Evolutionary conservation across 495 filamentous ascomycete genomes (phyloP).

Genomic region (Melanomma pulvis-pyrius): DNA sequence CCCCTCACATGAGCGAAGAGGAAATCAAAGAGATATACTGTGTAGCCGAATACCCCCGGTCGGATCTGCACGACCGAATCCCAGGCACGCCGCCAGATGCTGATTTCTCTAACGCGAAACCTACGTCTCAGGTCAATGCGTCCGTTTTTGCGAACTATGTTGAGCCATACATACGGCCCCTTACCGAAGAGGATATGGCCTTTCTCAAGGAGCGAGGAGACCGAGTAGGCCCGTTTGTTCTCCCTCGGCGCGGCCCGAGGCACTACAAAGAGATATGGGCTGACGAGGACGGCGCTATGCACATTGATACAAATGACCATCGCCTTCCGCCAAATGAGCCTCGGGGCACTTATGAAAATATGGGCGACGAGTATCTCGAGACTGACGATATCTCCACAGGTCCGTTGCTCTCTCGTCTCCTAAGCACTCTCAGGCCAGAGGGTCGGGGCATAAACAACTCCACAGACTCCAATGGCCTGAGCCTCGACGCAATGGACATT

Average conservation of each 20-base stretch:
- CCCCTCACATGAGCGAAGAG: conserved; percentile 73
- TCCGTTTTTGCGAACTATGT: conserved; percentile 85
- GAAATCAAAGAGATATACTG: conserved; percentile 84
- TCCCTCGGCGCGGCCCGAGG: conserved; percentile 80
- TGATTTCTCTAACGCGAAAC: conserved; percentile 93
- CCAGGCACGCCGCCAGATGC: conserved; percentile 87
- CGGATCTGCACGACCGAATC: conserved; percentile 79
- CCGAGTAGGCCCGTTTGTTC: conserved; percentile 76
- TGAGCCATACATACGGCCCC: conserved; percentile 86
- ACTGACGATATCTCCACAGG: conserved; percentile 90
- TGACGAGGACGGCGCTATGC: conserved; percentile 82
- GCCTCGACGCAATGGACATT: conserved; percentile 56
- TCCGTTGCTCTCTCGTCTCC: conserved; percentile 79
- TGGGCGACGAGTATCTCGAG: conserved; percentile 82
- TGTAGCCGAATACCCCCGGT: conserved; percentile 77
- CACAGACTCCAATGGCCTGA: conserved; percentile 54
- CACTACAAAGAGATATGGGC: conserved; percentile 90
- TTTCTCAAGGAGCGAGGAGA: conserved; percentile 92
- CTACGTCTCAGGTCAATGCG: conserved; percentile 87
- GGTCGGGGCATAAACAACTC: conserved; percentile 66
- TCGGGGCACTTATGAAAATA: conserved; percentile 77
- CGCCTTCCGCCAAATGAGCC: conserved; percentile 73
- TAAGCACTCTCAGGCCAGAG: conserved; percentile 81
- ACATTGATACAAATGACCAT: conserved; percentile 66
- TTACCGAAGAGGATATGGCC: conserved; percentile 92